These are phyloP conservation scores for Candida ulmi DNA, from an alignment of 805 yeast genomes.

Conservation along the genomic window DNA sequence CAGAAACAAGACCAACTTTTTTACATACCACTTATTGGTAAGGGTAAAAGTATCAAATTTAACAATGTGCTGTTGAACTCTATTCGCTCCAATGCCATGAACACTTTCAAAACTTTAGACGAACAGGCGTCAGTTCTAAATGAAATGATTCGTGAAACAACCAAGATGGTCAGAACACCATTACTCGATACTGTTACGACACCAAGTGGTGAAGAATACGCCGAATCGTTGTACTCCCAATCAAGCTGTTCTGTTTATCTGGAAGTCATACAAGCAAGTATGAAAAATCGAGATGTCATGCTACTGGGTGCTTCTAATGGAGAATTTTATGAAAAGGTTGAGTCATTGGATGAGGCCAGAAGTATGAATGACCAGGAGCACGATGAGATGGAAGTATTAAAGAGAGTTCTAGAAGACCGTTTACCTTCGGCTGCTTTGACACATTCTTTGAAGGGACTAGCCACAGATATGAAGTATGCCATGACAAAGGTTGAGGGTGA, in stretches of 20 bases:
- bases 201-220: constrained; percentile 58
- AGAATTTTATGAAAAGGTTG: constrained; percentile 6
- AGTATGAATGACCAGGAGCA: neutral
- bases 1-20: too few species aligned
- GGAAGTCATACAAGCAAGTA: constrained; percentile 43
- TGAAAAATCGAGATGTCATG: constrained; percentile 38
- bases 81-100: too few species aligned
- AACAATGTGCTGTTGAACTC: too few species aligned
- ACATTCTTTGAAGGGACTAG: constrained; percentile 2
- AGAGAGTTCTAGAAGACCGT: neutral
- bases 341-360: neutral
- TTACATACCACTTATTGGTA: too few species aligned
- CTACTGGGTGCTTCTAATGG: constrained; percentile 22
- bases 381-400: neutral
- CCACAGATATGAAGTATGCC: constrained; percentile 11
- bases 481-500: neutral
- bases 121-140: constrained; percentile 46
- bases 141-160: constrained; percentile 42
- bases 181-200: constrained; percentile 43
- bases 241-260: constrained; percentile 59
- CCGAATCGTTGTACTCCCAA: constrained; percentile 66
- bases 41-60: too few species aligned
- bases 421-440: neutral
- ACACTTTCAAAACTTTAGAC: constrained; percentile 40
- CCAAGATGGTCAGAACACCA: constrained; percentile 39